Conservation (phyloP, 257 asterid genomes). For the Galeopsis tetrahit region DNA sequence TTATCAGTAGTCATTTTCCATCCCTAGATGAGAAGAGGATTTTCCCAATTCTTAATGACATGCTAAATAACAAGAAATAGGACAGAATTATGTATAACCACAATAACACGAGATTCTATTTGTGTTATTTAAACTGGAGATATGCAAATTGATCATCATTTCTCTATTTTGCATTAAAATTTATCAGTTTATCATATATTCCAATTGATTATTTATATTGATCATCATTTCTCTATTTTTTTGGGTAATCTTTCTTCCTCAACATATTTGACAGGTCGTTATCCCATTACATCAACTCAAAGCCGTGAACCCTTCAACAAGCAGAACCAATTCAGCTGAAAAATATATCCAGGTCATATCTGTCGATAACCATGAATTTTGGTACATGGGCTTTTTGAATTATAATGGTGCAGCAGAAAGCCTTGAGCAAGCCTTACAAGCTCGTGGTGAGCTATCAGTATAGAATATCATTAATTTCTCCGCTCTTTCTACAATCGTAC, state of each 20-base stretch:
- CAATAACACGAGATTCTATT: not conserved
- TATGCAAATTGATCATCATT: constrained; percentile 2
- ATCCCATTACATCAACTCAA: constrained; percentile 90
- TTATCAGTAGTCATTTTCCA: not conserved
- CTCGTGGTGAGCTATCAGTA: constrained; percentile 46
- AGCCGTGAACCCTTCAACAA: constrained; percentile 79
- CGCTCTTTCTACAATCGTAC: not conserved
- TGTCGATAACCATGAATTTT: constrained; percentile 89
- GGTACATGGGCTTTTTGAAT: constrained; percentile 93
- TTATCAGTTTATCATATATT: not conserved
- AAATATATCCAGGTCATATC: constrained; percentile 88
- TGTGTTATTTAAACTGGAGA: not conserved
- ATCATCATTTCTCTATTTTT: not conserved
- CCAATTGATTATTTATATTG: not conserved
- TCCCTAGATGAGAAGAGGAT: not conserved
- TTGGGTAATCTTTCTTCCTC: not conserved
- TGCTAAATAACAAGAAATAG: constrained; percentile 1
- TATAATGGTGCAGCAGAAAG: constrained; percentile 74
- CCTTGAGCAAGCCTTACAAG: constrained; percentile 59
- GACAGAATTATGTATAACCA: not conserved
- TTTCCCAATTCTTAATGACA: not conserved
- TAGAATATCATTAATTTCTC: constrained; percentile 27
- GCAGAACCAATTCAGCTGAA: constrained; percentile 78
- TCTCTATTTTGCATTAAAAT: not conserved
- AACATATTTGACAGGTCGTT: constrained; percentile 60